These are phyloP conservation scores for Davidsoniella neocaledoniae DNA, from an alignment of 2,329 filamentous ascomycete species.

Conservation along the genomic window DNA sequence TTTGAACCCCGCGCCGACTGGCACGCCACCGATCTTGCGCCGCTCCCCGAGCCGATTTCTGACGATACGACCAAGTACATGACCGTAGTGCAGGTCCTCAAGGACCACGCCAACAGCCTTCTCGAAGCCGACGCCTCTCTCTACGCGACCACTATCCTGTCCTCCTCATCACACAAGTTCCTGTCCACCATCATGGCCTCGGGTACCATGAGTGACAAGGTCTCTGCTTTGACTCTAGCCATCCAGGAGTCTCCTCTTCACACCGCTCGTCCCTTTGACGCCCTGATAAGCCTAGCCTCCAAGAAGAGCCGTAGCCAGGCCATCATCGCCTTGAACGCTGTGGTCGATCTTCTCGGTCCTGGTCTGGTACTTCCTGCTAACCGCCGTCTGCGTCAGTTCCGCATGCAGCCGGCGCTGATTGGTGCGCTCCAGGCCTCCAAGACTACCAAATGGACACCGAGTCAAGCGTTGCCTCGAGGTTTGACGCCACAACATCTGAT, in stretches of 20 bases:
- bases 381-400: conserved; percentile 65
- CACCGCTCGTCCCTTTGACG: conserved; percentile 78
- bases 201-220: conserved; percentile 90
- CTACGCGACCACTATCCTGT: conserved; percentile 57
- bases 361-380: conserved; percentile 71
- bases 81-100: conserved; percentile 32
- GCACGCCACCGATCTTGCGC: conserved; percentile 29
- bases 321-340: conserved; percentile 74
- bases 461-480: conserved; percentile 55
- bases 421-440: conserved; percentile 48
- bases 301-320: conserved; percentile 91
- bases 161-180: conserved; percentile 85
- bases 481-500: conserved; percentile 66
- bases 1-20: conserved; percentile 43
- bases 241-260: conserved; percentile 94
- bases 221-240: conserved; percentile 83
- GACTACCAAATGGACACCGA: conserved; percentile 43
- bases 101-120: conserved; percentile 55
- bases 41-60: conserved; percentile 27
- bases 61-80: conserved; percentile 29
- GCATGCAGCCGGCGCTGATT: conserved; percentile 60
- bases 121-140: conserved; percentile 61
- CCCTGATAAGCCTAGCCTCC: conserved; percentile 62
- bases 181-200: conserved; percentile 93
- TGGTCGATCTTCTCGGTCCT: conserved; percentile 87